Evolutionary conservation across 208 protist species (phyloP), one percentile per base, ranked within the genome.

Genomic region (Leishmania guyanensis): DNA sequence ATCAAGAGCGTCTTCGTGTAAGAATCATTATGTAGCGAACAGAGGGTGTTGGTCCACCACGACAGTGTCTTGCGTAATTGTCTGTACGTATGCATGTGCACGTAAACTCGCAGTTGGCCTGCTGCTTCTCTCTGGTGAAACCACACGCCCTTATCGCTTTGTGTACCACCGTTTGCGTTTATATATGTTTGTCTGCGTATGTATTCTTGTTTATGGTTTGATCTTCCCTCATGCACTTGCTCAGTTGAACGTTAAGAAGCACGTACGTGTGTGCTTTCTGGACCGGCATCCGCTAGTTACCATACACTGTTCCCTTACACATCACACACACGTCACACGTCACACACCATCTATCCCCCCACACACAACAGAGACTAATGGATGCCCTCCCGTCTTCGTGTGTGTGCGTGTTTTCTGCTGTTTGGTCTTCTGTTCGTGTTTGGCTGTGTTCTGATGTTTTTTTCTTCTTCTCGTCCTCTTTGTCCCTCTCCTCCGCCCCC

Each of bases 1-100:
- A 56, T 92, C 6, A 39, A 39, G 36, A 39, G 36, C 36, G 0
- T 39, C 36, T 39, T 39, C 16, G 71, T 66, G 2, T 70, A 62
- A 69, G 77, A 36, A 72, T 77, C 20, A 22, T 33, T 9, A 53
- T 66, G 39, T 36, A 53, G 26, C 43, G 72, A 48, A 8, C 39
- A 53, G 20, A 53, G 22, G 22, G 10, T 43, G 29, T 71, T 71
- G 46, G 68, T 5, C 33, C 68, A 70, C 65, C 5, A 39, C 26
- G 65, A 70, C 0, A 12, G 65, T 26, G 22, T 39, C 12, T 48
- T 0, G 20, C 20, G 29, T 64, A 65, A 33, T 16, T 65, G 46
- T 39, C 3, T 66, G 17, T 65, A 62, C 10, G 0, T 62, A n/a
- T 60, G 16, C 33, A 33, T 39, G 36, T 39, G 36, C 36, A 39